Evolutionary conservation across 345 rosid genomes (phyloP).

Genomic region (Melaleuca alternifolia): DNA sequence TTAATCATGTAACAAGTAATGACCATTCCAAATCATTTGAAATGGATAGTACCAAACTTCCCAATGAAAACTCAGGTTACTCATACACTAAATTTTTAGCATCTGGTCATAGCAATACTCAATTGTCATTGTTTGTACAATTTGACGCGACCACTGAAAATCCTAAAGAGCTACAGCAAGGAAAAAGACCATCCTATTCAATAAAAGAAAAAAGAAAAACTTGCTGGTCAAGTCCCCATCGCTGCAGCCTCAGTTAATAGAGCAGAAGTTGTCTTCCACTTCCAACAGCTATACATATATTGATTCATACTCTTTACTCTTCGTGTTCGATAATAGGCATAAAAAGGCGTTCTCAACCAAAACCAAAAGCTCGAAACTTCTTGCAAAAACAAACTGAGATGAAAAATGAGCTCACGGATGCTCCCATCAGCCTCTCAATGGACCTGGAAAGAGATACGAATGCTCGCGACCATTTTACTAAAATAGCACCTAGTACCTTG

Average conservation of each 20-base stretch:
- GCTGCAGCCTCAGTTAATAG: constrained; percentile 41
- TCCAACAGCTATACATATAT: constrained; percentile 37
- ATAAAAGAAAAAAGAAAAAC: not conserved
- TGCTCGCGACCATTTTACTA: constrained; percentile 25
- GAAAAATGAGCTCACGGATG: constrained; percentile 69
- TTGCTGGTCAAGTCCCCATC: constrained; percentile 28
- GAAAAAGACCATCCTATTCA: constrained; percentile 30
- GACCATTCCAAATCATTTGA: not conserved
- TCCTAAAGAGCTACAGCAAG: constrained; percentile 11
- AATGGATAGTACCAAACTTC: not conserved
- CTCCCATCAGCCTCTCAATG: constrained; percentile 89
- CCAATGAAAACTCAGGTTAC: not conserved
- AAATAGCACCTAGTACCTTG: constrained; percentile 61
- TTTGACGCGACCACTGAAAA: constrained; percentile 4
- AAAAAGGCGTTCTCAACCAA: constrained; percentile 35
- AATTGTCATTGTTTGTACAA: constrained; percentile 4
- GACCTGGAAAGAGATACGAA: constrained; percentile 63
- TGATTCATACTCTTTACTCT: constrained; percentile 46
- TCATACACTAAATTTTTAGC: not conserved
- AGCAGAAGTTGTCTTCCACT: constrained; percentile 32
- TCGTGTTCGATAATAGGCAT: constrained; percentile 32
- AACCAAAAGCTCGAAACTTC: constrained; percentile 57
- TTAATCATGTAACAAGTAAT: not conserved
- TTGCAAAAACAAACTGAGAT: constrained; percentile 66
- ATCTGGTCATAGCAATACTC: not conserved